A percentile compares a stretch with the other conserved stretches of the same genome.
These are phyloP conservation scores for Kwoniella dejecticola DNA, from an alignment of 768 basidiomycete species.

Conservation along the genomic window DNA sequence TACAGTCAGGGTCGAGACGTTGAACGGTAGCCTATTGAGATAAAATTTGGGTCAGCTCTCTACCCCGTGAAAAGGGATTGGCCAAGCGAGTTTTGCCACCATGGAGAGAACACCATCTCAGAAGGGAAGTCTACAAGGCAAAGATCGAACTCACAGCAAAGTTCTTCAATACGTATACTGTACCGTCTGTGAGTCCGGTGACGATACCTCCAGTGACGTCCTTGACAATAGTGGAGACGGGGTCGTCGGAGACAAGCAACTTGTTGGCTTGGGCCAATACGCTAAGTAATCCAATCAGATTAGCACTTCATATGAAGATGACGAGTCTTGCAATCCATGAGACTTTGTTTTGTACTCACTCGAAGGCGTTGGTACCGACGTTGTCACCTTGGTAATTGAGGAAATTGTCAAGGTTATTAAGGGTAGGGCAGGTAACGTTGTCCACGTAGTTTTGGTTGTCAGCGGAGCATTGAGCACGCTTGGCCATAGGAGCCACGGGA, in stretches of 20 bases:
- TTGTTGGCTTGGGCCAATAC: constrained; percentile 6
- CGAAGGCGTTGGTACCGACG: neutral
- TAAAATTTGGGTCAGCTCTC: no score
- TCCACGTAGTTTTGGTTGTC: constrained; percentile 9
- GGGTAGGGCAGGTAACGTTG: neutral
- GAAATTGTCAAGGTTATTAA: neutral
- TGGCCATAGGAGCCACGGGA: neutral
- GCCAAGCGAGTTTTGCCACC: neutral
- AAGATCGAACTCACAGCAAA: neutral
- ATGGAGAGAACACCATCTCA: neutral
- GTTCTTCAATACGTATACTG: neutral
- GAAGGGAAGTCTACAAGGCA: no score
- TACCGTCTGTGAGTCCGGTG: constrained; percentile 6
- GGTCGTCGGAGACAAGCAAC: constrained; percentile 1
- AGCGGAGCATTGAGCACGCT: constrained; percentile 1
- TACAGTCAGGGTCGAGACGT: neutral
- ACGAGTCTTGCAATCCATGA: no score
- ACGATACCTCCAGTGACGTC: constrained; percentile 7
- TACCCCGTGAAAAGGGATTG: neutral
- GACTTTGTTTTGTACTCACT: neutral
- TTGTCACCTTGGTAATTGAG: constrained; percentile 9
- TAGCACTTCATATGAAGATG: no score
- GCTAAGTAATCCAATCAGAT: neutral
- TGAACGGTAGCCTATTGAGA: neutral
- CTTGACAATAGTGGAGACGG: constrained; percentile 5